Base-by-base conservation (phyloP, 768 basidiomycete species). In the Termitomyces sp. region DNA sequence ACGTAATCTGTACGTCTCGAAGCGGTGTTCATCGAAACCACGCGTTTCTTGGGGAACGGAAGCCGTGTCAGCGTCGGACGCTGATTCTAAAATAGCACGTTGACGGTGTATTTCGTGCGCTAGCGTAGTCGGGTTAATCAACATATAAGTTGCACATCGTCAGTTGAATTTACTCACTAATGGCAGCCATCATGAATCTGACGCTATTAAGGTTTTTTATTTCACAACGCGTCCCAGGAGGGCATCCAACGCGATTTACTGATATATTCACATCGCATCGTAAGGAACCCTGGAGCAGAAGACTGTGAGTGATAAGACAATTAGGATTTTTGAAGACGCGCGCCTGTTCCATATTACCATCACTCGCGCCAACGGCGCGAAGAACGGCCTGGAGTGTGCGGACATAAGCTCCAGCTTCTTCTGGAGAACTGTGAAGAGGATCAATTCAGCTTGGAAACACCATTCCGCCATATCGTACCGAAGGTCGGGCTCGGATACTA, bases 311-410 rank as follows among this genome's bases (percentile, higher is more conserved):
- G 42, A 22, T 39, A 56, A 45, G 16, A 32, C 5, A 42, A 39
- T 6, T 36, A 27, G 9, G 27, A 26, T 43, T 32, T 14, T n/a
- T n/a, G 22, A 43, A 26, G 22, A 36, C 56, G 22, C 16, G 20
- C 27, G 92, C 96, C 71, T 93, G 87, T 64, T 99, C 97, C 97
- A 98, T 98, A 67, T 95, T 95, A 1, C 93, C 95, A 68, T 96
- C 93, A 61, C 93, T 94, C 0, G 92, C 86, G 0, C 93, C 94
- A 3, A 96, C 78, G 16, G 91, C 81, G 18, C 95, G 82, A 8
- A 98, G 74, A 18, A 97, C 67, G 4, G 86, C 81, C 68, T 97
- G 95, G 2, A 99, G 76, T 9, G 87, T 80, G 39, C 87, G 80
- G 5, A 98, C 91, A 73, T 96, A 98, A 6, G 85, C 83, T 1